Conservation (phyloP, 2,329 filamentous ascomycete genomes). For the Xylaria sp. region DNA sequence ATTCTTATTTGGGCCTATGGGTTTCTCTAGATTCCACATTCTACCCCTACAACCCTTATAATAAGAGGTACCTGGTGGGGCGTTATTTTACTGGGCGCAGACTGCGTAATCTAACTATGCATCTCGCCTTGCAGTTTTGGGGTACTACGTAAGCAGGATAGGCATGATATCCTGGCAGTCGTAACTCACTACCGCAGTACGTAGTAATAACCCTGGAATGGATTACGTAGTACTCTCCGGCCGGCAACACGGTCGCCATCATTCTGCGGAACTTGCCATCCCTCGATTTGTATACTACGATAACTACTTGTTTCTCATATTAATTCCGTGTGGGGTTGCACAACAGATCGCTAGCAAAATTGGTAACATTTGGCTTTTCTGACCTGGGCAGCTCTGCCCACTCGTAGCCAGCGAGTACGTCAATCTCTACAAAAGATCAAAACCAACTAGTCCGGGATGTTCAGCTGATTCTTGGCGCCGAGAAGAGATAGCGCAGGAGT, state of each 20-base stretch:
- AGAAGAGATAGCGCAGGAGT: background rate
- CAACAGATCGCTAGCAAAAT: background rate
- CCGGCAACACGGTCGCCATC: background rate
- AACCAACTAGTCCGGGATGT: background rate
- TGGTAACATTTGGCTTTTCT: too few species aligned
- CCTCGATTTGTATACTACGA: background rate
- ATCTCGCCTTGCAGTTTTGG: background rate
- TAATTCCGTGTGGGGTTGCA: background rate
- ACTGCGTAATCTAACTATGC: background rate
- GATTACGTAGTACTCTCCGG: conserved; percentile 7
- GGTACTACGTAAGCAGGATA: background rate
- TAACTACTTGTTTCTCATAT: background rate
- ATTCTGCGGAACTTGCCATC: background rate
- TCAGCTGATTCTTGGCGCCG: background rate
- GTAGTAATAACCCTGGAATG: too few species aligned
- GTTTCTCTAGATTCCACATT: too few species aligned
- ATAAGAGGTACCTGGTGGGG: too few species aligned
- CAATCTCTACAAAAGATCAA: background rate
- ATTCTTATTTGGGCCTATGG: too few species aligned
- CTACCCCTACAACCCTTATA: too few species aligned
- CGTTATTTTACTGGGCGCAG: too few species aligned
- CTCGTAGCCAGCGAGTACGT: too few species aligned
- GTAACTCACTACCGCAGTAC: too few species aligned
- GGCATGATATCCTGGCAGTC: background rate
- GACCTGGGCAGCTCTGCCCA: background rate